Evolutionary conservation across 805 yeast species (phyloP).

Genomic region (Candida wancherniae): DNA sequence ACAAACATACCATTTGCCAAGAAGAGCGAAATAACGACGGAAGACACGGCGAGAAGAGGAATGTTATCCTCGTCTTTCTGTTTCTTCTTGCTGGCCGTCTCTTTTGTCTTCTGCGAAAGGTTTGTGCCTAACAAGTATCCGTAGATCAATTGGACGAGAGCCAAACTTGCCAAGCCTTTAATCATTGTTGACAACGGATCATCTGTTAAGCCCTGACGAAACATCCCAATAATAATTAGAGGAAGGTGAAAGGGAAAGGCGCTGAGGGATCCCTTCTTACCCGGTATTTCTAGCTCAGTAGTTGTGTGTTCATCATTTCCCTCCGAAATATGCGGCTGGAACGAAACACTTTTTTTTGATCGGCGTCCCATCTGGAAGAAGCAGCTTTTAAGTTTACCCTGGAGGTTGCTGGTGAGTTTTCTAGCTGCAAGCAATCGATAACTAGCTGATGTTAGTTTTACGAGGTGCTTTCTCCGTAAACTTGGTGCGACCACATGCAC

Average conservation of each 20-base stretch:
- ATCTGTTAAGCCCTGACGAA: constrained; percentile 25
- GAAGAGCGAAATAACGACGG: constrained; percentile 25
- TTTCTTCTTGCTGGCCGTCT: constrained; percentile 2
- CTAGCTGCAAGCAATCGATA: too few relatives aligned
- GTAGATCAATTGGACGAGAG: constrained; percentile 23
- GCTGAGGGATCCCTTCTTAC: constrained; percentile 7
- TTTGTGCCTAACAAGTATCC: constrained; percentile 7
- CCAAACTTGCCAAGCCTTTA: constrained; percentile 22
- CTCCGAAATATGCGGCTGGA: constrained; percentile 7
- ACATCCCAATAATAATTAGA: constrained; percentile 25
- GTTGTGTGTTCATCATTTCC: constrained; percentile 2
- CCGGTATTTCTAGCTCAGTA: constrained; percentile 7
- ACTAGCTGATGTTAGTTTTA: too few relatives aligned
- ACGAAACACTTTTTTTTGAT: constrained; percentile 15
- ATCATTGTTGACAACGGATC: constrained; percentile 21
- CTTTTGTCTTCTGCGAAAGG: not conserved
- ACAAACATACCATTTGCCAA: constrained; percentile 37
- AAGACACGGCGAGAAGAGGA: constrained; percentile 8
- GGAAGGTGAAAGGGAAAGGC: constrained; percentile 29
- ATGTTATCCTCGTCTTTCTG: constrained; percentile 5
- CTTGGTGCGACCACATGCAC: too few relatives aligned
- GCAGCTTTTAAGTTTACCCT: too few relatives aligned
- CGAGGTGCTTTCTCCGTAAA: too few relatives aligned
- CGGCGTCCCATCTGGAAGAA: constrained; percentile 12
- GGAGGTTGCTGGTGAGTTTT: too few relatives aligned